Evolutionary conservation across 192 early-diverging fungal genomes (phyloP).

Genomic region (Oehlia diaphana): DNA sequence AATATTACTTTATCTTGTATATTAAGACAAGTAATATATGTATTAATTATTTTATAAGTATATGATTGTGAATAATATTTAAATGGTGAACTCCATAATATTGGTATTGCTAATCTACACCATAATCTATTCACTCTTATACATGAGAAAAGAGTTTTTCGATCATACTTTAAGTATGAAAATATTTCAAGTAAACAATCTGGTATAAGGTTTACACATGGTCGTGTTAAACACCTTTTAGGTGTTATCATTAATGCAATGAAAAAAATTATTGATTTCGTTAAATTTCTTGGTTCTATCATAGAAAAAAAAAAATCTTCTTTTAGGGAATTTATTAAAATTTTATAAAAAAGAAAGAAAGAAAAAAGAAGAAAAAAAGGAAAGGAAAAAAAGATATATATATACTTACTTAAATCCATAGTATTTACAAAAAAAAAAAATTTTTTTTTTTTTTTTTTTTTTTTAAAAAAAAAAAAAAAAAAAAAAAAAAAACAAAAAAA

Average conservation of each 20-base stretch:
- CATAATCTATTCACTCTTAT: background rate
- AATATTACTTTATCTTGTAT: background rate
- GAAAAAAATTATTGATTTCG: background rate
- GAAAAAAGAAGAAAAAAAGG: too few species aligned
- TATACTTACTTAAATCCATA: too few species aligned
- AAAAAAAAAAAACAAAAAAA: too few species aligned
- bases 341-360: too few species aligned
- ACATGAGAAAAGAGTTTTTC: background rate
- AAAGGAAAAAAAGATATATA: too few species aligned
- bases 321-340: too few species aligned
- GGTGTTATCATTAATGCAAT: background rate
- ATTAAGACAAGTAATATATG: background rate
- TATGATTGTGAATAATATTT: background rate
- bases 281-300: background rate
- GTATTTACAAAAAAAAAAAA: too few species aligned
- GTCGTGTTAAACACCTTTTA: background rate
- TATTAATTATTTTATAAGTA: background rate
- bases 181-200: background rate
- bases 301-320: background rate
- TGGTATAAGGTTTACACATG: background rate
- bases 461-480: too few species aligned
- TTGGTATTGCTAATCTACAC: background rate
- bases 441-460: too few species aligned
- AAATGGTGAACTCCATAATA: slow-evolving; percentile 10
- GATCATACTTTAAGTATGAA: background rate